A percentile compares a stretch with the other conserved stretches of the same genome.
Conservation (phyloP, 352 stramenopile species). For the Blastocystis sp. region DNA sequence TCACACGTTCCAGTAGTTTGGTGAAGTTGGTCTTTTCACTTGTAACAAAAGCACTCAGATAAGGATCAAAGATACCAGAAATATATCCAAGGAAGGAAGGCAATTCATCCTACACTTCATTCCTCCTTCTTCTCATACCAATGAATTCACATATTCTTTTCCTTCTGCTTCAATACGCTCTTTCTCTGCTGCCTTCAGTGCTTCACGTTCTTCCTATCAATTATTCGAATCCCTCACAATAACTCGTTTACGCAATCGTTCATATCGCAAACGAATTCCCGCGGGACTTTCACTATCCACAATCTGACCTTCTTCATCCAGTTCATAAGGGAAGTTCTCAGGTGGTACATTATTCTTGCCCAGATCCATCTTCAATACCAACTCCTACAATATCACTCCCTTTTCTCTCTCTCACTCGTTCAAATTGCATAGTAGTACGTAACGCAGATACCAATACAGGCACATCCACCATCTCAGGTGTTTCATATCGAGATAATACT, state of each 20-base stretch:
- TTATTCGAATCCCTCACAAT: slow-evolving; percentile 12
- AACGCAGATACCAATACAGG: slow-evolving; percentile 76
- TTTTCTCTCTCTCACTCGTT: slow-evolving; percentile 74
- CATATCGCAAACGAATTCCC: slow-evolving; percentile 71
- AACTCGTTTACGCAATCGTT: slow-evolving; percentile 65
- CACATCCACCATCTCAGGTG: slow-evolving; percentile 73
- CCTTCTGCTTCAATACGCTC: slow-evolving; percentile 63
- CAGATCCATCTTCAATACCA: slow-evolving; percentile 58
- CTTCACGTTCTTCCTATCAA: slow-evolving; percentile 57
- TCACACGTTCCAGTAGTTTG: slow-evolving; percentile 80
- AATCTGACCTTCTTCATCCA: slow-evolving; percentile 67
- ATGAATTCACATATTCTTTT: slow-evolving; percentile 67
- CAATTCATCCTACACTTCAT: slow-evolving; percentile 65
- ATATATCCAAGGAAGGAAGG: slow-evolving; percentile 71
- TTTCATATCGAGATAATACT: slow-evolving; percentile 68
- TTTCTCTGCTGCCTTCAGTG: slow-evolving; percentile 32
- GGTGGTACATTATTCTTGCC: slow-evolving; percentile 65
- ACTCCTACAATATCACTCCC: slow-evolving; percentile 67
- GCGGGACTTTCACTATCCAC: slow-evolving; percentile 69
- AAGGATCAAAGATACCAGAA: slow-evolving; percentile 86
- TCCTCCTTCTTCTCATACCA: slow-evolving; percentile 52
- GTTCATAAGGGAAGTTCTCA: slow-evolving; percentile 25
- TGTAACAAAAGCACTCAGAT: slow-evolving; percentile 90
- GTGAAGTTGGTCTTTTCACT: slow-evolving; percentile 91
- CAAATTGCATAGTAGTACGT: slow-evolving; percentile 78